Conservation (phyloP, 495 filamentous ascomycete genomes). For the Podospora tetraspora region DNA sequence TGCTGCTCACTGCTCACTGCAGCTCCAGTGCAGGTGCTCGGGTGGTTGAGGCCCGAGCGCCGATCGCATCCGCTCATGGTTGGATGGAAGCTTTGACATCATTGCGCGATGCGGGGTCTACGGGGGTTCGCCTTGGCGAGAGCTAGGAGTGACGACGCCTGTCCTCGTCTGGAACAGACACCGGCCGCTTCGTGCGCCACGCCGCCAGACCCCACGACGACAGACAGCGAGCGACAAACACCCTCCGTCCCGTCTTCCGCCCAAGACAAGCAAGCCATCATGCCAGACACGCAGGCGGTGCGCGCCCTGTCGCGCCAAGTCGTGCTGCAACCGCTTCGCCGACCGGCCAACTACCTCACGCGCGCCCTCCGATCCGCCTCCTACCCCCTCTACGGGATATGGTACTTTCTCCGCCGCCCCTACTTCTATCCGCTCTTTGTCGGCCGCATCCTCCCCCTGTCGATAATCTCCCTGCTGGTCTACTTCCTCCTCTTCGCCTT, state of each 20-base stretch:
- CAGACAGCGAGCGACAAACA: not conserved
- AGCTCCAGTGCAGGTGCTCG: too few relatives aligned
- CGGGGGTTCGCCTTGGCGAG: not conserved
- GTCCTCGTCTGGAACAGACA: not conserved
- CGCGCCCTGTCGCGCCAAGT: not conserved
- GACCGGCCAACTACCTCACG: conserved; percentile 25
- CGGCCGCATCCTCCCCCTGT: conserved; percentile 61
- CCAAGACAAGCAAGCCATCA: not conserved
- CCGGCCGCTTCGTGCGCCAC: not conserved
- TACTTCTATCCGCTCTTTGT: conserved; percentile 63
- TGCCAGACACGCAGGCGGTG: not conserved
- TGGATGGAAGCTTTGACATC: not conserved
- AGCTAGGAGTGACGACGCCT: not conserved
- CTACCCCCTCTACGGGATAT: conserved; percentile 56
- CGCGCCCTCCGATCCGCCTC: conserved; percentile 31
- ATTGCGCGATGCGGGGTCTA: not conserved
- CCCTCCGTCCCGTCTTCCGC: not conserved
- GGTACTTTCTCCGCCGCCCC: conserved; percentile 67
- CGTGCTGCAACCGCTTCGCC: not conserved
- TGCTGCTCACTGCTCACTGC: not conserved
- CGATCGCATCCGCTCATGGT: too few relatives aligned
- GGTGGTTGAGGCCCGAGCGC: not conserved
- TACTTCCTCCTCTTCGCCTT: conserved; percentile 75
- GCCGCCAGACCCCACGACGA: not conserved
- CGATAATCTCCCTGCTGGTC: conserved; percentile 65